Percentiles rank a stretch among this genome's conserved stretches.
These are phyloP conservation scores for Tuctoria greenei DNA, from an alignment of 176 grass and related monocot genomes.

Conservation along the genomic window DNA sequence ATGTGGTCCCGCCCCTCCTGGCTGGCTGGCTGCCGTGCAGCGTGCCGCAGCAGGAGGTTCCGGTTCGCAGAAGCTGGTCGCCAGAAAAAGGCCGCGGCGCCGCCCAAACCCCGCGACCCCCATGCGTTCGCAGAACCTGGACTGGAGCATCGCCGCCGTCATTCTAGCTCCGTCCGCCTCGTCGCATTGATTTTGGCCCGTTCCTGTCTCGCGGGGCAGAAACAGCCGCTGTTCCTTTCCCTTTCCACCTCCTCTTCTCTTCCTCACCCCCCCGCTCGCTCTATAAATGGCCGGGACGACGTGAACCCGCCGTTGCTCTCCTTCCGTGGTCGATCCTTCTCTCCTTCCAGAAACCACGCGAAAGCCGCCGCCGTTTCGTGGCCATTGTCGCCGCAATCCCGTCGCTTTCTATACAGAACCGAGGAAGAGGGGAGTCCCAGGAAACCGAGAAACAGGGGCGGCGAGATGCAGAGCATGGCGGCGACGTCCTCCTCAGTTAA, in stretches of 20 bases:
- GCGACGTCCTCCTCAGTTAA: background rate
- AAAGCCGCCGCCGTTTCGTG: background rate
- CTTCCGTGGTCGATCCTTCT: background rate
- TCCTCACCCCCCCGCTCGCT: background rate
- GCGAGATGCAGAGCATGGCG: slow-evolving; percentile 49
- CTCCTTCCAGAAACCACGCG: background rate
- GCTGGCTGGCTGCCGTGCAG: background rate
- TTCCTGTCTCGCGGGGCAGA: background rate
- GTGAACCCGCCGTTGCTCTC: background rate
- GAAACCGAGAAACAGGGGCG: background rate
- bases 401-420: background rate
- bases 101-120: background rate
- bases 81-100: background rate
- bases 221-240: background rate
- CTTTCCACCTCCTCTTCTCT: background rate
- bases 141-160: too few relatives aligned
- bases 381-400: background rate
- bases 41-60: background rate
- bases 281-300: slow-evolving; percentile 30
- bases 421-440: background rate
- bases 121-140: too few relatives aligned
- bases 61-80: background rate
- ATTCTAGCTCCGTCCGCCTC: background rate
- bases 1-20: too few relatives aligned
- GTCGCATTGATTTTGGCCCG: background rate